Base-by-base conservation (phyloP, 2,329 filamentous ascomycete species). In the Sporothrix phasma region DNA sequence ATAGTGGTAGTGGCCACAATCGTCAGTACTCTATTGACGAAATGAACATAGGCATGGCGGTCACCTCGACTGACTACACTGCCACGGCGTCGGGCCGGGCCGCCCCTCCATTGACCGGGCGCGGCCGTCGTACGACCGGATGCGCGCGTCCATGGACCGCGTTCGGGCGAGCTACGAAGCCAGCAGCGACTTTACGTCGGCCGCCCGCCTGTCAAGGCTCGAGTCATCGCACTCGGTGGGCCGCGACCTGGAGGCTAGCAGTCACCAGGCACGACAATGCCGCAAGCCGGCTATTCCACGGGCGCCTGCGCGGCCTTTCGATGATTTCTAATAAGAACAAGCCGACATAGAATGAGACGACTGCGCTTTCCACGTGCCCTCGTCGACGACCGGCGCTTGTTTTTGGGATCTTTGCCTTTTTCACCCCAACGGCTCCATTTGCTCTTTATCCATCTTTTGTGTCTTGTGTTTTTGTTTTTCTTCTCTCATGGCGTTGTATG, bases 151-250 rank as follows among this genome's bases (percentile, higher is more conserved):
- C 0, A 93, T 96, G 84, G 94, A 97, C 72, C 86, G 88, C 29
- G 84, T 90, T 19, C 83, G 92, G 69, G 83, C 88, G 11, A 93
- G 89, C 74, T 96, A 91, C 73, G 93, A 97, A 76, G 86, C 85
- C 43, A 94, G 88, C 74, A 89, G 86, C 70, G 94, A 97, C 71
- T 96, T 97, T 72, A 96, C 93, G 0, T 92, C 89, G 31, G 92
- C 92, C 15, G 91, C 91, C 43, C 86, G 93, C 73, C 78, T 99
- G 69, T 88, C 87, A 56, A 84, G 92, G 67, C 85, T 96, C 68
- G 94, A 97, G 77, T 92, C 89, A 26, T 84, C 81, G 59, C 83
- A 85, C 63, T 86, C 81, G 65, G 56, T n/a, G 11, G 54, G 62
- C 7, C 56, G 29, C 45, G 29, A 65, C 22, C n/a, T 53, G 17